Conservation (phyloP, 1,139 yeast species). For the Geotrichum candidum region DNA sequence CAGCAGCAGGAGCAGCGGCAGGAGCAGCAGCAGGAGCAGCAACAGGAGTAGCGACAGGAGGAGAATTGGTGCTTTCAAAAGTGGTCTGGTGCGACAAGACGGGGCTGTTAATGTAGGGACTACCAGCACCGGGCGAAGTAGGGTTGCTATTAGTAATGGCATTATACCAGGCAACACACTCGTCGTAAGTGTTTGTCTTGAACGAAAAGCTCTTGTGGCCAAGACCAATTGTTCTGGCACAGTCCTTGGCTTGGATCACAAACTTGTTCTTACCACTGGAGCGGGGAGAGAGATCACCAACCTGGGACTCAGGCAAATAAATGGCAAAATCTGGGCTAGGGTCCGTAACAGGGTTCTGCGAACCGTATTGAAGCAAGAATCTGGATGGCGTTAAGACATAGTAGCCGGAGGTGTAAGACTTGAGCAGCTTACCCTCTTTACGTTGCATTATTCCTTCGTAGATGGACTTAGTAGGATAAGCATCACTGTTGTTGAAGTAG, state of each 20-base stretch:
- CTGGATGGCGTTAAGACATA: constrained; percentile 44
- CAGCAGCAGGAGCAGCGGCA: constrained; percentile 11
- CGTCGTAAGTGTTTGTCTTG: constrained; percentile 43
- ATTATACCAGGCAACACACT: constrained; percentile 42
- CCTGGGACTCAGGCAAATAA: constrained; percentile 42
- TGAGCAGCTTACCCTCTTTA: constrained; percentile 42
- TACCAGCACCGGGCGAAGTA: constrained; percentile 15
- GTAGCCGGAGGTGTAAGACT: constrained; percentile 40
- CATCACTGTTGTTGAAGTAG: constrained; percentile 38
- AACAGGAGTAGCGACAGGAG: constrained; percentile 2
- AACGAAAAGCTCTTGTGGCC: constrained; percentile 38
- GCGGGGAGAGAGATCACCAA: constrained; percentile 36
- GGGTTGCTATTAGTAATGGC: constrained; percentile 27
- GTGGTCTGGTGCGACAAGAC: neutral
- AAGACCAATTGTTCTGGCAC: constrained; percentile 32
- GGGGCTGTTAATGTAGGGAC: constrained; percentile 1
- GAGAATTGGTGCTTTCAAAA: neutral
- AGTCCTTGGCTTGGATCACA: constrained; percentile 42
- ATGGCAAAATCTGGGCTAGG: constrained; percentile 43
- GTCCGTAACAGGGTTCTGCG: constrained; percentile 39
- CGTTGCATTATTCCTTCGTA: constrained; percentile 43
- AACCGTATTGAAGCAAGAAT: constrained; percentile 43
- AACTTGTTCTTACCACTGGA: constrained; percentile 40
- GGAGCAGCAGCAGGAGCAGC: constrained; percentile 2
- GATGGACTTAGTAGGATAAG: constrained; percentile 40